These are phyloP conservation scores for Ceratocystis papillata DNA, from an alignment of 2,329 filamentous ascomycete genomes.

Conservation along the genomic window DNA sequence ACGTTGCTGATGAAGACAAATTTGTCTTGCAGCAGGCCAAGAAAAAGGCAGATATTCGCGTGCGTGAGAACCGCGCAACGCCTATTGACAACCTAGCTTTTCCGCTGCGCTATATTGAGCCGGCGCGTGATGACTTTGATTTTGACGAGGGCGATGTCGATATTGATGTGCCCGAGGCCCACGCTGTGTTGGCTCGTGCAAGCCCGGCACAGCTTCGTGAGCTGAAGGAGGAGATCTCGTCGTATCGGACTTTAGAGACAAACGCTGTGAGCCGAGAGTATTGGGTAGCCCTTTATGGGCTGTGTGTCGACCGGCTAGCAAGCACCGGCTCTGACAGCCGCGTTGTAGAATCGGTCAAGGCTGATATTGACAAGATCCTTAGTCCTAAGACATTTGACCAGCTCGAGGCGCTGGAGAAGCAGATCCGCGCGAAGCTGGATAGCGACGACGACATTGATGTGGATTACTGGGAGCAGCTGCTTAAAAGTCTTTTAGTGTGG, in stretches of 20 bases:
- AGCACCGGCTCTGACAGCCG: conserved; percentile 54
- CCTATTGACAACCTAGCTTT: conserved; percentile 92
- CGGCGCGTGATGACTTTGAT: conserved; percentile 73
- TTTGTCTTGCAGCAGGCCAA: conserved; percentile 96
- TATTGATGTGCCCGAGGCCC: conserved; percentile 68
- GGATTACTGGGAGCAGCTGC: conserved; percentile 93
- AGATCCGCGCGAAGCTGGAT: conserved; percentile 74
- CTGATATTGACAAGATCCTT: conserved; percentile 80
- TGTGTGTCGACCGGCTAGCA: conserved; percentile 53
- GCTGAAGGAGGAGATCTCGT: conserved; percentile 67
- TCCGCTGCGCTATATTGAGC: conserved; percentile 77
- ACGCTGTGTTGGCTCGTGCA: conserved; percentile 57
- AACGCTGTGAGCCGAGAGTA: conserved; percentile 71
- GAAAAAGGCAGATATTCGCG: conserved; percentile 92
- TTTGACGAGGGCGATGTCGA: conserved; percentile 65
- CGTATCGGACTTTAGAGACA: conserved; percentile 72
- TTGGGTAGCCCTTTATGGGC: conserved; percentile 56
- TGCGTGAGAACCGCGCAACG: conserved; percentile 80
- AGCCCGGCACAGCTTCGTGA: conserved; percentile 57
- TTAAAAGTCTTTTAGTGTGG: conserved; percentile 75
- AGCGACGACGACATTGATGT: conserved; percentile 89
- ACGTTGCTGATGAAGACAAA: conserved; percentile 87
- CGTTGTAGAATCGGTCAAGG: conserved; percentile 68
- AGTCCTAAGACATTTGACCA: conserved; percentile 77
- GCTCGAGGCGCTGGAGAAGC: conserved; percentile 72